Evolutionary conservation across 331 rosid genomes (phyloP).

Genomic region (Ulmus americana): DNA sequence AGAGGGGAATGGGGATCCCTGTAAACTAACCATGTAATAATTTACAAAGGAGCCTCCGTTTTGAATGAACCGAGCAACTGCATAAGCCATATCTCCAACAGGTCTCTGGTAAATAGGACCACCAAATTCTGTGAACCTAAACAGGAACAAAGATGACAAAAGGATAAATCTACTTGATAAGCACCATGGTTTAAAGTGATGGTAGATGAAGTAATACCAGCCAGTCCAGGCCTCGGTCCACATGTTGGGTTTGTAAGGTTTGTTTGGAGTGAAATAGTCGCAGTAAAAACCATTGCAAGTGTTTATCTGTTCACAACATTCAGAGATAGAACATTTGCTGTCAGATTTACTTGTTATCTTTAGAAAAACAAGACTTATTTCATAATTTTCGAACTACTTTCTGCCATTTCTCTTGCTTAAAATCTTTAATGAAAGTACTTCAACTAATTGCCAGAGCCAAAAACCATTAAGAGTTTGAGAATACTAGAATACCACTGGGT

Average conservation of each 20-base stretch:
- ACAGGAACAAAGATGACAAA: neutral
- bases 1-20: neutral
- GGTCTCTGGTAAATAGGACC: constrained; percentile 37
- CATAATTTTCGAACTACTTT: neutral
- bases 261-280: constrained; percentile 43
- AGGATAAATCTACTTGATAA: neutral
- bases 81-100: constrained; percentile 42
- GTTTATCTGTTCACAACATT: constrained; percentile 34
- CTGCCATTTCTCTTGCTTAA: neutral
- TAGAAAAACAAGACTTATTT: neutral
- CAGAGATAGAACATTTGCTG: neutral
- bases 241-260: constrained; percentile 42
- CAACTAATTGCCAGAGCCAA: neutral
- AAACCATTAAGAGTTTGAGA: neutral
- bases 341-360: neutral
- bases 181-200: neutral
- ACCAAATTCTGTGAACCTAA: constrained; percentile 43
- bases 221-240: constrained; percentile 65
- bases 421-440: neutral
- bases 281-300: constrained; percentile 49
- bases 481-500: constrained; percentile 30
- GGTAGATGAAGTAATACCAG: constrained; percentile 27
- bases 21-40: constrained; percentile 42
- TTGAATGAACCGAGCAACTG: constrained; percentile 39
- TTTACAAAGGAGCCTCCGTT: constrained; percentile 46